Base-by-base conservation (phyloP, 176 grass and related monocot genomes). In the Tuctoria greenei region DNA sequence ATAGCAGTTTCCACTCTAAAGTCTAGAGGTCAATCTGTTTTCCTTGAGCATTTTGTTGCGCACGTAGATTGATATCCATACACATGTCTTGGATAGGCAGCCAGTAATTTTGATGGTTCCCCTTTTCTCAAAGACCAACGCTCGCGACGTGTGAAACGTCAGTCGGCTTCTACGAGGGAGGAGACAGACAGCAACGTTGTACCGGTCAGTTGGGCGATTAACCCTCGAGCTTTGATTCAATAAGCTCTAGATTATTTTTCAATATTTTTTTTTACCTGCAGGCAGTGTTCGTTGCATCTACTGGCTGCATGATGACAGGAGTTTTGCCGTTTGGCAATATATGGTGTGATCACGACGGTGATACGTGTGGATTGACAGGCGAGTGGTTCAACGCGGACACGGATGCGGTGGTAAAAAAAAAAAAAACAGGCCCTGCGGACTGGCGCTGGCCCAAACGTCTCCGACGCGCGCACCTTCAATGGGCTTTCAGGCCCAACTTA, bases 321-420 rank as follows among this genome's bases (percentile, higher is more conserved):
- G 31, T n/a, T n/a, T n/a, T 50, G 46, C 15, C 5, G 46, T 18
- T 50, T 50, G n/a, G 12, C 10, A 67, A 67, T n/a, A n/a, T n/a
- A n/a, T n/a, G n/a, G n/a, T 16, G n/a, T 25, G n/a, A n/a, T n/a
- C n/a, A n/a, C n/a, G n/a, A n/a, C n/a, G n/a, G n/a, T n/a, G n/a
- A n/a, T n/a, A n/a, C n/a, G 25, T 10, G 10, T 28, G 42, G 42
- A 3, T 13, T 73, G 43, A 28, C 73, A 95, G 92, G 93, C 12
- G 93, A 96, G 28, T 96, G 89, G 93, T 96, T 83, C 64, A 87
- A 81, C 3, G 76, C 77, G 6, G 84, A 96, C 60, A 75, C 89
- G 8, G 89, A 96, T 69, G 18, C 79, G 0, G 71, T 96, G 23
- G 85, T 96, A 57, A 85, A 55, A 21, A 89, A n/a, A n/a, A n/a